Base-by-base conservation (phyloP, 2,329 filamentous ascomycete genomes). In the Incumbomyces delicatus region DNA sequence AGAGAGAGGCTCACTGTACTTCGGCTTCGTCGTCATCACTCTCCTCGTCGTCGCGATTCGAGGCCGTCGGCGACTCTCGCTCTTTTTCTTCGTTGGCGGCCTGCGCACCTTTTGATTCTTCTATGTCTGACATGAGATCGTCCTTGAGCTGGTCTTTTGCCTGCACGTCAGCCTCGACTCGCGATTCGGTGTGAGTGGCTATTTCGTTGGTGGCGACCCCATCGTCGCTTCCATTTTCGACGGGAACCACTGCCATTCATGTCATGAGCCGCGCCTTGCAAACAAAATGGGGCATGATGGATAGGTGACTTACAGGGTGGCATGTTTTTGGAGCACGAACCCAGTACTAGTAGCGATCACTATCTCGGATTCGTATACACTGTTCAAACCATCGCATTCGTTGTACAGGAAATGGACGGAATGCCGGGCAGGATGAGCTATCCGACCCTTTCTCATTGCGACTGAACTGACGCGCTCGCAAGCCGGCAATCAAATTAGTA, bases 31-130 rank as follows among this genome's bases (percentile, higher is more conserved):
- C 53, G 12, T 57, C 48, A 8, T 53, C 49, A 13, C 40, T 44
- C 29, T 47, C 42, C 12, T 50, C 53, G 4, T 59, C 31, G 41
- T 29, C 32, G 10, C 32, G 20, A 29, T 17, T n/a, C n/a, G 40
- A 42, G 2, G n/a, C 29, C 4, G 41, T 39, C 17, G 32, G 34
- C 45, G 31, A 38, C 33, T 31, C 35, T 6, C 53, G 55, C 8
- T 59, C 61, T 6, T 61, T 60, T 1, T 61, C 60, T 3, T 61
- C 59, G 1, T 58, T 57, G 11, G 59, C 60, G 2, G 50, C 54
- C 10, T 60, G 53, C 14, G 61, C 46, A 20, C 55, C 51, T 1
- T 41, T 48, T 4, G 34, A 39, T 20, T 58, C 53, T 8, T 60
- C 60, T 18, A 60, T 57, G 5, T 63, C 61, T 42, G 53, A 48